Conservation (phyloP, 495 filamentous ascomycete genomes). For the Xylaria venustula region DNA sequence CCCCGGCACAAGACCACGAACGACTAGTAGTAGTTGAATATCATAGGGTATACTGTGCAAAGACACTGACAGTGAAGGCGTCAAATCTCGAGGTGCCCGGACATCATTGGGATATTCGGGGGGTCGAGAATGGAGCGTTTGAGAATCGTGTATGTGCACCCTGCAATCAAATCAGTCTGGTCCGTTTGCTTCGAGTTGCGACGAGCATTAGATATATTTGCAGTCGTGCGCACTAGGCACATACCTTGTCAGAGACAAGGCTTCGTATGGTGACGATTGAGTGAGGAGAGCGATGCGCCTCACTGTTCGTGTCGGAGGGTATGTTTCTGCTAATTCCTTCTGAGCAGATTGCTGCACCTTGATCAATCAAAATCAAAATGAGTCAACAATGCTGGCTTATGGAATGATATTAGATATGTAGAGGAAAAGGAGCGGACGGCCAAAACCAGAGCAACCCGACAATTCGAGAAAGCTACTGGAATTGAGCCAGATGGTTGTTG, state of each 20-base stretch:
- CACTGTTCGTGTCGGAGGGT: neutral
- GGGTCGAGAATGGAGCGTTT: neutral
- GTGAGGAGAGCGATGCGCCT: neutral
- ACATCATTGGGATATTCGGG: neutral
- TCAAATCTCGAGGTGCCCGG: constrained; percentile 11
- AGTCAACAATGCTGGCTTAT: constrained; percentile 29
- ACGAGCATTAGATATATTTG: neutral
- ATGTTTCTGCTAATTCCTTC: constrained; percentile 12
- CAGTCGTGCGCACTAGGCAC: neutral
- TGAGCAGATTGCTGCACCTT: constrained; percentile 5
- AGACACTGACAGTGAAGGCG: neutral
- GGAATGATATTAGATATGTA: constrained; percentile 25
- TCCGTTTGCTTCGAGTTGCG: neutral
- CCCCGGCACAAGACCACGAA: constrained; percentile 44
- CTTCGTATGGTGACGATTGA: neutral
- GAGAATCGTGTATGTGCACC: neutral
- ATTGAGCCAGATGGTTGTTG: constrained; percentile 42
- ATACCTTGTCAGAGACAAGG: constrained; percentile 1
- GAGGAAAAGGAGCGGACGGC: constrained; percentile 52
- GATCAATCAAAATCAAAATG: constrained; percentile 24
- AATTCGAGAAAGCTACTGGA: constrained; percentile 42
- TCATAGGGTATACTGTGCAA: constrained; percentile 35
- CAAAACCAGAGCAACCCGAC: constrained; percentile 50
- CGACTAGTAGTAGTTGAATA: constrained; percentile 33
- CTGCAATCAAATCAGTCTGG: neutral